Evolutionary conservation across 192 early-diverging fungal species (phyloP).

Genomic region (Lunasporangiospora selenospora): DNA sequence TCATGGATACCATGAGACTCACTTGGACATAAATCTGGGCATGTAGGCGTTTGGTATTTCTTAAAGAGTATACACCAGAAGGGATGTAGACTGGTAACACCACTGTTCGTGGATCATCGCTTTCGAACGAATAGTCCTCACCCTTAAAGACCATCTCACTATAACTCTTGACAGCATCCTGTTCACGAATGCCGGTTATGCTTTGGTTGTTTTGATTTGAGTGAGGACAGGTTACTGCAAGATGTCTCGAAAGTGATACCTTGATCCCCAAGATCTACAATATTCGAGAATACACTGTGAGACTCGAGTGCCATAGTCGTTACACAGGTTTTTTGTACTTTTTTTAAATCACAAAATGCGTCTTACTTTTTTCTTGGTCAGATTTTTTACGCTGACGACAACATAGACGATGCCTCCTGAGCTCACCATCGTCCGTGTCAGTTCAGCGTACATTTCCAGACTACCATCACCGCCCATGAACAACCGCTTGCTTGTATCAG

Average conservation of each 20-base stretch:
- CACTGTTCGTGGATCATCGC: slow-evolving; percentile 28
- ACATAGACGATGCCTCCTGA: slow-evolving; percentile 45
- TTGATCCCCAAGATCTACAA: slow-evolving; percentile 47
- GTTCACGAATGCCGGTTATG: slow-evolving; percentile 2
- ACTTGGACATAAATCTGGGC: slow-evolving; percentile 46
- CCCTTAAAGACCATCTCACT: slow-evolving; percentile 48
- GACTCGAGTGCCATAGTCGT: too few species aligned
- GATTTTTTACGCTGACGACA: slow-evolving; percentile 39
- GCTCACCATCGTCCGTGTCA: slow-evolving; percentile 44
- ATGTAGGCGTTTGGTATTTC: slow-evolving; percentile 26
- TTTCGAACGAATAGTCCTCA: slow-evolving; percentile 37
- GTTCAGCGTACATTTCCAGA: slow-evolving; percentile 41
- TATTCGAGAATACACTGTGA: too few species aligned
- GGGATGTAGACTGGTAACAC: slow-evolving; percentile 41
- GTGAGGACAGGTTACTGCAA: slow-evolving; percentile 4
- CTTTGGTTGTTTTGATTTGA: slow-evolving; percentile 7
- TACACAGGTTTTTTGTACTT: neutral
- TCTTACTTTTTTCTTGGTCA: slow-evolving; percentile 41
- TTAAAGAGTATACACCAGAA: slow-evolving; percentile 35
- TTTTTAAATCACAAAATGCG: too few species aligned
- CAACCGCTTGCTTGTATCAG: slow-evolving; percentile 39
- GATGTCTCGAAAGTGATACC: slow-evolving; percentile 38
- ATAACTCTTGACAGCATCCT: slow-evolving; percentile 40
- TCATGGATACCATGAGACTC: slow-evolving; percentile 42
- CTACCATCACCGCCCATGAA: slow-evolving; percentile 48